Base-by-base conservation (phyloP, 2,329 filamentous ascomycete genomes). In the Domatiomyces globalis region DNA sequence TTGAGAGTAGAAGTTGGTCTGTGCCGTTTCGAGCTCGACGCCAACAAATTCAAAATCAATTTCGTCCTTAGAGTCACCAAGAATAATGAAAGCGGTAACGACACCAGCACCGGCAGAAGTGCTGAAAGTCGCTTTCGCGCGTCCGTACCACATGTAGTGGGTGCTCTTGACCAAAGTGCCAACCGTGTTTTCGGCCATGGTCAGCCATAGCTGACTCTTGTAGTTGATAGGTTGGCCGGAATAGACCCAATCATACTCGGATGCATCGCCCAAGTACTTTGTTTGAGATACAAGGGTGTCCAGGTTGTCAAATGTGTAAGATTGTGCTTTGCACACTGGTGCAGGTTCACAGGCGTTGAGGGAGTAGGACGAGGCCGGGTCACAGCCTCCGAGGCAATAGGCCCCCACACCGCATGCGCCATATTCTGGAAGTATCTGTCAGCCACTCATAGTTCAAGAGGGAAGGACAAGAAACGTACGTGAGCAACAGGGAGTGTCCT, bases 1-100 rank as follows among this genome's bases (percentile, higher is more conserved):
- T 71, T 95, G 89, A 72, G 84, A 95, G 71, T 95, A 98, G 74
- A 82, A 98, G 73, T 98, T 98, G 65, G 88, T 92, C 73, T 98
- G 89, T 17, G 84, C 86, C 56, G 76, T 78, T 46, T 73, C 64
- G 56, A 94, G 73, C 63, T 95, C 86, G 45, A 78, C 78, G 58
- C 92, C 92, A 50, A 98, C 78, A 66, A 85, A 96, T 68, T 98
- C 92, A 66, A 87, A 96, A 71, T 98, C 92, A 63, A 98, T 95
- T 70, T 98, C 92, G 64, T 98, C 92, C 76, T 95, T 94, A 63
- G 94, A 85, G 63, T 96, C 90, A 36, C 85, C 89, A 68, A 95
- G 80, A 64, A 96, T 74, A 66, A 98, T 98, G 66, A 98, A 98
- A 27, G 88, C 90, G 1, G 88, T 94, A n/a, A 98, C 85, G 19